Base-by-base conservation (phyloP, 495 filamentous ascomycete species). In the Beverwykella pulmonaria region DNA sequence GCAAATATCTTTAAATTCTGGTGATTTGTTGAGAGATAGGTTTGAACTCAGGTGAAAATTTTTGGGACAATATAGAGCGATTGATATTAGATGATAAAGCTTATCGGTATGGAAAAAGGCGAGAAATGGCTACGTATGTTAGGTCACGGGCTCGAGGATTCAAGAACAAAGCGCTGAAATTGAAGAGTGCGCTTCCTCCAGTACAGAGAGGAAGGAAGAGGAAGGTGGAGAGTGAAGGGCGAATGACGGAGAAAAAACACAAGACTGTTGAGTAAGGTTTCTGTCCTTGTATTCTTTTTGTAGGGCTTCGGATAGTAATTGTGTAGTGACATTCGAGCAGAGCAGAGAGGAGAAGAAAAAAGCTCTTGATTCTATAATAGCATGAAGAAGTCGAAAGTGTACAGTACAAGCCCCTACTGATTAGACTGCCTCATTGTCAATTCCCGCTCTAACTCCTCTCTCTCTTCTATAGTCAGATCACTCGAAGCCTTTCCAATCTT, bases 391-490 rank as follows among this genome's bases (percentile, higher is more conserved):
- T 15, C 15, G 17, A 44, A 44, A 7, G 3, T 44, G 39, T 15
- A 44, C 2, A 44, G 3, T n/a, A n/a, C 5, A 34, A 34, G 32
- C 32, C 17, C 46, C 32, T 53, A 61, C 59, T 25, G 30, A 12
- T 53, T 23, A 8, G 36, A 39, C 39, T 26, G 48, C 39, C 30
- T 50, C 26, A 15, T 27, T 22, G 57, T 60, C 60, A 69, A 61
- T 48, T 74, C 60, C 53, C 26, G 56, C 48, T 75, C 79, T 61
- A 80, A 54, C 53, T 73, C 78, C 53, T 67, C 67, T 71, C 80
- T 84, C 74, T 92, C 89, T 57, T 91, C 89, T 3, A 80, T 79
- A 5, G 89, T 92, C 74, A 91, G 71, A 32, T 88, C 87, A 71
- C 86, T 86, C 77, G 86, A 80, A 3, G 89, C 90, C 68, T 86